Conservation (phyloP, 2,329 filamentous ascomycete species). For the Diplodia scrobiculata region DNA sequence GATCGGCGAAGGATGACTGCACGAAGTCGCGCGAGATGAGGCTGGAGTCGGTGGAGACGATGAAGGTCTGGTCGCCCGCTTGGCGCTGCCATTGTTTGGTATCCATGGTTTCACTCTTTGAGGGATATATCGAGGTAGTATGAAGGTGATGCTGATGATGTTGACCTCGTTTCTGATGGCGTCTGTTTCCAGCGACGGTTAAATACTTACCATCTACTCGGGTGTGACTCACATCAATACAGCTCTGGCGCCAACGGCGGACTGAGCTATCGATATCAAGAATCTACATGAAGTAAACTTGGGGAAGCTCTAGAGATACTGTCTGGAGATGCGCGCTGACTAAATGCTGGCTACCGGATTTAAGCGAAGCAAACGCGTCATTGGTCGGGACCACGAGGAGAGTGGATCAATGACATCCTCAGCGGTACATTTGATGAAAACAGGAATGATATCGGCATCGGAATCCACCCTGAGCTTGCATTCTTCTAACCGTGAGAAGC, state of each 20-base stretch:
- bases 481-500: too few species aligned
- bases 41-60: constrained; percentile 38
- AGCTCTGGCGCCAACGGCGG: constrained; percentile 3
- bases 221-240: neutral
- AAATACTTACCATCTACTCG: neutral
- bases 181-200: neutral
- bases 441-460: neutral
- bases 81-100: constrained; percentile 7
- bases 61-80: constrained; percentile 32
- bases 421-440: neutral
- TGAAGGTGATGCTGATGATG: neutral
- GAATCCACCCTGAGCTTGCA: too few species aligned
- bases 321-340: neutral
- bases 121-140: neutral
- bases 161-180: neutral
- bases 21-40: constrained; percentile 38
- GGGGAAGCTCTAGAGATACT: neutral
- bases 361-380: neutral
- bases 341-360: neutral
- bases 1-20: constrained; percentile 37
- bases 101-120: neutral
- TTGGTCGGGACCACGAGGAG: neutral
- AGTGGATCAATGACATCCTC: neutral
- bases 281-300: neutral
- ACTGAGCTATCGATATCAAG: neutral